phyloP scores from a whole-genome alignment of 2,329 filamentous ascomycete species.

The Fusarium sp. region DNA sequence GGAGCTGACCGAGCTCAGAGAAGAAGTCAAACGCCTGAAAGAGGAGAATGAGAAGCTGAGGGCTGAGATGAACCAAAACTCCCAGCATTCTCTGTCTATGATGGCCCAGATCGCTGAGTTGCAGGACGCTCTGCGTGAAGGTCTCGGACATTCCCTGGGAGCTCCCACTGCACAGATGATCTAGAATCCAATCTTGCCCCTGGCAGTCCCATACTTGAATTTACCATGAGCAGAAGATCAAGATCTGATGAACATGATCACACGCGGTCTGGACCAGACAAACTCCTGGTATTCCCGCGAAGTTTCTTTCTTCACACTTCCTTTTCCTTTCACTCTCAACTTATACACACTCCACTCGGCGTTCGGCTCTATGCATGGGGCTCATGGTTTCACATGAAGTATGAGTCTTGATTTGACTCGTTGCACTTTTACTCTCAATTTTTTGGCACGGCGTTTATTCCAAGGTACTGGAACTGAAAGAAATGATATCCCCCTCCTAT shows the following conservation, averaged over 20 bases:
- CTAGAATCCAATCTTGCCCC: slow-evolving; percentile 37
- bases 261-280: slow-evolving; percentile 8
- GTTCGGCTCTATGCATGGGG: slow-evolving; percentile 34
- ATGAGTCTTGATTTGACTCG: slow-evolving; percentile 13
- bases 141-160: slow-evolving; percentile 49
- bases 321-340: not conserved
- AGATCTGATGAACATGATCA: not conserved
- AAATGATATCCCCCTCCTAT: slow-evolving; percentile 47
- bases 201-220: not conserved
- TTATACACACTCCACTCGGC: slow-evolving; percentile 34
- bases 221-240: not conserved
- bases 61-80: slow-evolving; percentile 62
- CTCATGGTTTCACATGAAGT: slow-evolving; percentile 5
- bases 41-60: slow-evolving; percentile 72
- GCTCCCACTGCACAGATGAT: slow-evolving; percentile 58
- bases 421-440: not conserved
- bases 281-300: not conserved
- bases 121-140: slow-evolving; percentile 56
- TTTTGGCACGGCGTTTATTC: slow-evolving; percentile 43
- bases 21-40: slow-evolving; percentile 75
- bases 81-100: slow-evolving; percentile 59
- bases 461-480: slow-evolving; percentile 42
- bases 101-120: slow-evolving; percentile 62
- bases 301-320: not conserved
- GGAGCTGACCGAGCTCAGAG: slow-evolving; percentile 67